These are phyloP conservation scores for Rhododendron ferrugineum DNA, from an alignment of 148 eudicot genomes.

Conservation along the genomic window DNA sequence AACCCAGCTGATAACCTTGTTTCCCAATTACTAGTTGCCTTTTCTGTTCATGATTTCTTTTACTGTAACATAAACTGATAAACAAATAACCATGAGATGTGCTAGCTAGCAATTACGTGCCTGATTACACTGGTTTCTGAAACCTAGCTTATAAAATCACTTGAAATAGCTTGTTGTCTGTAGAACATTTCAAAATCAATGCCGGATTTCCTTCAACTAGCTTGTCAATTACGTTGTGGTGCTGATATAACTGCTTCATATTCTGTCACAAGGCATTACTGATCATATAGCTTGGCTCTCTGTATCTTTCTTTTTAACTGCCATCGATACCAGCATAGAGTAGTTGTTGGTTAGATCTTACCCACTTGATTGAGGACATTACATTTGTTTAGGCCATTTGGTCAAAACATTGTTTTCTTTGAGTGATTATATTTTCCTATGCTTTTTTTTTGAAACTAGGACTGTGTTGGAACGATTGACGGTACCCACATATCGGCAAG, in stretches of 20 bases:
- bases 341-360: not conserved
- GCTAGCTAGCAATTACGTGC: not conserved
- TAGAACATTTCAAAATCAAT: not conserved
- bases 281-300: conserved; percentile 8
- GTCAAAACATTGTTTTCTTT: too few species aligned
- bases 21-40: too few species aligned
- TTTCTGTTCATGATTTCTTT: not conserved
- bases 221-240: not conserved
- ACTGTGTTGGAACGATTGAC: too few species aligned
- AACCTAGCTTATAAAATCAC: not conserved
- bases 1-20: not conserved
- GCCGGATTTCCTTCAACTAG: not conserved
- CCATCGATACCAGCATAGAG: conserved; percentile 3
- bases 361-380: not conserved
- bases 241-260: not conserved
- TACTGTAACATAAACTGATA: not conserved
- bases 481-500: too few species aligned
- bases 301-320: conserved; percentile 12
- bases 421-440: too few species aligned
- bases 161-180: not conserved
- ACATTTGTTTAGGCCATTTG: too few species aligned
- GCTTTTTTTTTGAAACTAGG: too few species aligned
- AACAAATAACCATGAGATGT: not conserved
- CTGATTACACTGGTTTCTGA: not conserved
- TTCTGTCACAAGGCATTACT: not conserved